Base-by-base conservation (phyloP, 148 eudicot species). In the Tetragonia tetragonoides region DNA sequence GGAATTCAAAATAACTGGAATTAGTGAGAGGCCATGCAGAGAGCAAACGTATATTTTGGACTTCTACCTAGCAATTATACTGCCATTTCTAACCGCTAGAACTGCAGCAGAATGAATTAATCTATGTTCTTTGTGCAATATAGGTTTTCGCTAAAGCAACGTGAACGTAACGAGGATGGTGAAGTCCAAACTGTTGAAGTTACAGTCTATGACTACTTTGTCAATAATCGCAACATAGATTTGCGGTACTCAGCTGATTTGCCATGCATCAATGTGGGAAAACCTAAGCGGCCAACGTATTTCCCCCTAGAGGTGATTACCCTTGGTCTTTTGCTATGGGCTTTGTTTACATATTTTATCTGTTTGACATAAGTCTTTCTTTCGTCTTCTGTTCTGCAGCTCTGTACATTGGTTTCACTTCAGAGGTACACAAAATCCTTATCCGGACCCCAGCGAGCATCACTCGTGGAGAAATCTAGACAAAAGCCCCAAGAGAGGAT, bases 201-300 rank as follows among this genome's bases (percentile, higher is more conserved):
- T 16, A 91, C 99, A 16, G 94, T 95, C 4, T 90, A 89, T 81
- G 97, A 95, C 61, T 95, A 95, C 75, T 95, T 91, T 78, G 93
- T 91, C 3, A 91, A 91, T 28, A 39, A 83, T 54, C 94, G 97
- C 56, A 78, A 90, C 4, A 90, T 93, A 16, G 86, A 87, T 12
- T 73, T 95, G 85, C 88, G 91, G 0, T 91, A 91, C 76, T 95
- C 97, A 57, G 94, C 84, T 73, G 91, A 91, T 46, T 66, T 93
- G n/a, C 99, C 99, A 0, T 95, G 99, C 80, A 91, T 95, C 23
- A 95, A 95, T 79, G 97, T 93, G 51, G 99, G 99, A 49, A 95
- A 90, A 78, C 96, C 97, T 4, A 95, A 95, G 84, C 83, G 89
- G 6, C 97, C 99, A 0, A 92, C 94, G 7, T 92, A 64, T 83